phyloP scores from a whole-genome alignment of 805 yeast genomes.

The Isabelozyma rhagii region DNA sequence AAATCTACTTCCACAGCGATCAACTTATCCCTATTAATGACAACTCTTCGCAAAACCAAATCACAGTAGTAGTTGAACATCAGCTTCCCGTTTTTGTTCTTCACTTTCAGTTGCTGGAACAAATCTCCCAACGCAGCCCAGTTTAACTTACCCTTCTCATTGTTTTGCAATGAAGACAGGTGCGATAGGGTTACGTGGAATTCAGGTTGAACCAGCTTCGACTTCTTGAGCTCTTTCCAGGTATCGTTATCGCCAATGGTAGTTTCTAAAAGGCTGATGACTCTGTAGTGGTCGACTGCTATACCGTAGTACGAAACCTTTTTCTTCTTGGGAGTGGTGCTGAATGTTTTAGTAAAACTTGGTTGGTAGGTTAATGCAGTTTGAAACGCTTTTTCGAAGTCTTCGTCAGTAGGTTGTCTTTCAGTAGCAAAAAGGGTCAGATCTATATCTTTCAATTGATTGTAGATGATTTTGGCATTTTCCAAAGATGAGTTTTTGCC shows the following conservation, averaged over 20 bases:
- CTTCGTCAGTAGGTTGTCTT: constrained; percentile 36
- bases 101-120: constrained; percentile 9
- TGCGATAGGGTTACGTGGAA: constrained; percentile 74
- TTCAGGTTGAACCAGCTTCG: constrained; percentile 43
- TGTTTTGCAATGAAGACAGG: constrained; percentile 8
- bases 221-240: constrained; percentile 22
- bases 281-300: constrained; percentile 16
- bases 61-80: constrained; percentile 24
- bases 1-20: constrained; percentile 53
- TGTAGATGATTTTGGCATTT: constrained; percentile 47
- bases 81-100: constrained; percentile 15
- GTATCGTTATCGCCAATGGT: constrained; percentile 5
- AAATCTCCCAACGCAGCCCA: constrained; percentile 14
- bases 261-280: constrained; percentile 4
- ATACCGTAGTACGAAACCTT: constrained; percentile 44
- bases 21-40: constrained; percentile 47
- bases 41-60: constrained; percentile 41
- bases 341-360: constrained; percentile 33
- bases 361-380: constrained; percentile 58
- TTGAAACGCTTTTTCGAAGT: constrained; percentile 45
- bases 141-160: constrained; percentile 11
- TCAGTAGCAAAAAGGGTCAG: constrained; percentile 37
- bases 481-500: constrained; percentile 34
- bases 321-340: constrained; percentile 3
- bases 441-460: constrained; percentile 33